Base-by-base conservation (phyloP, 164 flowering plant genomes). In the Stephania yunnanensis region DNA sequence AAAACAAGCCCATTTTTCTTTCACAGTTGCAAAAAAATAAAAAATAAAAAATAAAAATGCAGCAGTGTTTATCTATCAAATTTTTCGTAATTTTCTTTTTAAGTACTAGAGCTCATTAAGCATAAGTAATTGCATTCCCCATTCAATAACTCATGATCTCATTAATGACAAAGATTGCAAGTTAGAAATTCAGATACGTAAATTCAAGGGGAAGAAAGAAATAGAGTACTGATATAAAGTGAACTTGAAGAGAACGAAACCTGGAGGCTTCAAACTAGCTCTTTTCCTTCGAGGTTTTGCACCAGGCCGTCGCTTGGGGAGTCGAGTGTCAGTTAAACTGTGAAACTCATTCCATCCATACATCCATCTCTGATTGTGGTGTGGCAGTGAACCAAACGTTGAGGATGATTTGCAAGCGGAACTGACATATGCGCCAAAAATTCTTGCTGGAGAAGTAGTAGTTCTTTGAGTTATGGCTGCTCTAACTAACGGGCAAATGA, bases 271-370 rank as follows among this genome's bases (percentile, higher is more conserved):
- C 58, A 88, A 71, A 82, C 86, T 85, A 68, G 92, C 87, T 68
- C 98, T 79, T 75, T 92, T 94, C 20, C 90, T 85, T 50, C 89
- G 87, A 63, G 88, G 80, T 58, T 81, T 83, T 29, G 71, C 68
- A 55, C 82, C 75, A 46, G 96, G 98, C 44, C 95, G 80, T 72
- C 97, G 82, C 83, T 92, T 92, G 3, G 97, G 97, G 69, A 79
- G 81, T 50, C 98, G 89, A 46, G 89, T 86, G 58, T 92, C 96
- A 0, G 97, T 94, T 53, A 94, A 84, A 78, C 89, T 88, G 72
- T 91, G 88, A 71, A 89, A 77, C 45, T 78, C 84, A 64, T 69
- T 78, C 36, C 81, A 55, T 6, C 79, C 71, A 12, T 79, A 79
- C 12, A 76, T 76, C 86, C 86, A 87, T 68, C 85, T 88, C 31